phyloP scores from a whole-genome alignment of 768 basidiomycete genomes.

The Psilocybe sp. region DNA sequence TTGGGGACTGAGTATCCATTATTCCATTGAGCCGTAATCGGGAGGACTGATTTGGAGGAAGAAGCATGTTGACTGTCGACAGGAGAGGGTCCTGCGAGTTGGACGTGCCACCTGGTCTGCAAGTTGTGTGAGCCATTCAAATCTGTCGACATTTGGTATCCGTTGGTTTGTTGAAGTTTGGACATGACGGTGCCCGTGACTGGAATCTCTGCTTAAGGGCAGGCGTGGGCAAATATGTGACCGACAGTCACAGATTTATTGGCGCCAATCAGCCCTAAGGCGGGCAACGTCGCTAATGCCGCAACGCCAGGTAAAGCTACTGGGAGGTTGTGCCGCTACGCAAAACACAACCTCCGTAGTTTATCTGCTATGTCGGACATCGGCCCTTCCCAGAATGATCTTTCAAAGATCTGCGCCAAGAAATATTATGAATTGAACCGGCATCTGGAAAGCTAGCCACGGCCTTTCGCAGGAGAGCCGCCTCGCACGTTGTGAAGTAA shows the following conservation, averaged over 20 bases:
- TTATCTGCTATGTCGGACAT: background rate
- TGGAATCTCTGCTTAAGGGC: slow-evolving; percentile 32
- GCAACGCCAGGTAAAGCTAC: no score
- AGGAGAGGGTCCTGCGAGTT: slow-evolving; percentile 7
- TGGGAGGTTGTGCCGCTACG: no score
- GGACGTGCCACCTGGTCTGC: slow-evolving; percentile 14
- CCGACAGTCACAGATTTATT: slow-evolving; percentile 2
- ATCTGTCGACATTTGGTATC: slow-evolving; percentile 39
- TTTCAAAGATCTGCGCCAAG: no score
- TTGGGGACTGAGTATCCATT: background rate
- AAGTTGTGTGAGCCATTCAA: slow-evolving; percentile 32
- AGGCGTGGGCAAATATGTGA: slow-evolving; percentile 14
- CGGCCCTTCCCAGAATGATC: background rate
- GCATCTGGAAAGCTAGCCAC: no score
- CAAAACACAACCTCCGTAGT: no score
- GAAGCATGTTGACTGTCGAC: slow-evolving; percentile 20
- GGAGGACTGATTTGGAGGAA: slow-evolving; percentile 19
- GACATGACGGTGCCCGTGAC: slow-evolving; percentile 36
- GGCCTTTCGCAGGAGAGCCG: no score
- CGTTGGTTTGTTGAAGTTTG: slow-evolving; percentile 37
- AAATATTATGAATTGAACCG: no score
- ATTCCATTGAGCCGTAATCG: slow-evolving; percentile 25
- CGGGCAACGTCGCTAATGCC: no score
- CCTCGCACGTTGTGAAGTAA: no score
- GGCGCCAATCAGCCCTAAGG: no score